Base-by-base conservation (phyloP, 306 rosid species). In the Argentina anserina region DNA sequence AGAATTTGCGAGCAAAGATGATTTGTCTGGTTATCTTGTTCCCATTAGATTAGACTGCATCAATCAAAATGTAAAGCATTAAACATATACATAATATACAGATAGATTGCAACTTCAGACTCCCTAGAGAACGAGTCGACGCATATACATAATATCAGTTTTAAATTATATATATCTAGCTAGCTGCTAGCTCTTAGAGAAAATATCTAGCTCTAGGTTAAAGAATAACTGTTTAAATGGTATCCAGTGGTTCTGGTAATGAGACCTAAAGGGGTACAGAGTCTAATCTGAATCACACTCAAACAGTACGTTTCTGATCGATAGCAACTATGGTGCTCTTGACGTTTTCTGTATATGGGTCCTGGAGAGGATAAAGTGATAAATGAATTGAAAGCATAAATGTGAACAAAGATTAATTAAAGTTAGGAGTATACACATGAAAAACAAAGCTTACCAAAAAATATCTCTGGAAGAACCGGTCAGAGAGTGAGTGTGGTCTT, bases 201-300 rank as follows among this genome's bases (percentile, higher is more conserved):
- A 41, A 41, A 41, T 10, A 43, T n/a, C 58, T 50, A 14, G 47
- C 47, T 43, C 47, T 13, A 12, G 10, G 11, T 20, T 50, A n/a
- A 8, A 21, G 13, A 21, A 52, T 0, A 52, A n/a, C 26, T 3
- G 0, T 47, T 1, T 18, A 7, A 37, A 40, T 50, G 13, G n/a
- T 13, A 50, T 50, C 13, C 13, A 8, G 59, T 52, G 59, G 59
- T 52, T 52, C 13, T 21, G 59, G 59, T 11, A 72, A 28, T 0
- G 14, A 9, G 52, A 28, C 61, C 70, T 50, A 84, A 81, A 81
- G 84, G 78, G 84, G 80, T 66, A 46, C 40, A 64, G 31, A 67
- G 68, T 47, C 18, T 46, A 46, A 21, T 46, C 63, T 25, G 34
- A 56, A 25, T 45, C 53, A 15, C 56, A 49, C 26, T 7, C 34